Percentiles rank a stretch among this genome's conserved stretches.
phyloP scores from a whole-genome alignment of 1,284 basidiomycete genomes.

The Neonothopanus nambi region DNA sequence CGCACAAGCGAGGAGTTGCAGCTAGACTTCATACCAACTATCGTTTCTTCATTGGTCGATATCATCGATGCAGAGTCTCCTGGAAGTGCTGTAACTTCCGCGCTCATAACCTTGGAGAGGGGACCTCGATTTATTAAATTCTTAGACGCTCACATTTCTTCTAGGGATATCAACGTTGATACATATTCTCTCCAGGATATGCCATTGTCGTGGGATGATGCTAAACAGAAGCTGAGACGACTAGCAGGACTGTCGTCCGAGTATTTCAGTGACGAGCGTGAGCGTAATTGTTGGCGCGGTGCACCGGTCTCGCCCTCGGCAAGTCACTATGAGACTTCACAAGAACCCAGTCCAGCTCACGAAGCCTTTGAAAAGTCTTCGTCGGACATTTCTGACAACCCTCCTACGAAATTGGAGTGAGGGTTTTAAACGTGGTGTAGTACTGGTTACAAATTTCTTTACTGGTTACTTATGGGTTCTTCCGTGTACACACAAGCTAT shows the following conservation, averaged over 20 bases:
- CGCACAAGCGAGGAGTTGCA: constrained; percentile 12
- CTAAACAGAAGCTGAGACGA: constrained; percentile 12
- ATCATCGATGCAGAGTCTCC: constrained; percentile 14
- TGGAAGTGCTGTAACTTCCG: constrained; percentile 6
- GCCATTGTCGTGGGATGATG: constrained; percentile 15
- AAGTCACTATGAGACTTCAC: no score
- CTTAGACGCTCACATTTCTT: constrained; percentile 7
- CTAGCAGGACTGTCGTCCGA: constrained; percentile 9
- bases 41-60: constrained; percentile 14
- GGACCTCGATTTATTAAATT: constrained; percentile 13
- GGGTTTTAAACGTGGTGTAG: no score
- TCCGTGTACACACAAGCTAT: no score
- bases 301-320: no score
- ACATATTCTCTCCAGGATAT: constrained; percentile 14
- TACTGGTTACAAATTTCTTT: no score
- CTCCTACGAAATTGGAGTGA: no score
- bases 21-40: constrained; percentile 9
- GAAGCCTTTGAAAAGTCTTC: no score
- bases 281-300: not conserved
- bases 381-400: no score
- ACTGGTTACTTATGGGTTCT: no score
- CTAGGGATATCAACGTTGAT: constrained; percentile 14
- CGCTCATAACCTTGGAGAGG: constrained; percentile 11
- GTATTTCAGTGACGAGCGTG: constrained; percentile 10
- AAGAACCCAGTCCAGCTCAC: no score